Conservation (phyloP, 306 rosid genomes). For the Quercus aquifolioides region DNA sequence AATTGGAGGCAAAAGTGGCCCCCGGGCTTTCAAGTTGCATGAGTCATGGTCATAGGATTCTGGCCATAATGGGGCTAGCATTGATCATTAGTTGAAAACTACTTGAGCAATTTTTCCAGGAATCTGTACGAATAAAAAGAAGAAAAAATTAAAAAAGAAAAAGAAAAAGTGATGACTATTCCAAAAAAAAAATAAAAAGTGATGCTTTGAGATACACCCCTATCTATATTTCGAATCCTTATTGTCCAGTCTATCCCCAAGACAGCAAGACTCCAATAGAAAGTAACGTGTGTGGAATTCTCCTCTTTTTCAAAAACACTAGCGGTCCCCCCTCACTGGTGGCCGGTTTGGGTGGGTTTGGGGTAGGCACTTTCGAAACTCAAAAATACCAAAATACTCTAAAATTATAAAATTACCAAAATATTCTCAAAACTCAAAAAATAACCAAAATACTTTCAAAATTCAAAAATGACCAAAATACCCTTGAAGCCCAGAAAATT, state of each 20-base stretch:
- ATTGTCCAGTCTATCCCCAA: constrained; percentile 39
- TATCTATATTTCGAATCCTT: constrained; percentile 42
- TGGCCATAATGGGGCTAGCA: constrained; percentile 39
- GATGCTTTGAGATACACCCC: constrained; percentile 34
- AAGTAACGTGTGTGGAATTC: constrained; percentile 33
- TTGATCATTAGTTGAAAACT: constrained; percentile 59
- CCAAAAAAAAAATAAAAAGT: background rate
- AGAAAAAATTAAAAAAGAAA: no score
- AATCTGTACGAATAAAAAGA: constrained; percentile 24
- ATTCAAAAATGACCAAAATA: no score
- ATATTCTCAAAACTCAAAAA: no score
- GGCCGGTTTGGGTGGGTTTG: no score
- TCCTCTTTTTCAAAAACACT: background rate
- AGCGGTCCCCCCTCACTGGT: no score
- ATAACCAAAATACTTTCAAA: no score
- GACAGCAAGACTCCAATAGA: background rate
- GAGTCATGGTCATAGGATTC: constrained; percentile 33
- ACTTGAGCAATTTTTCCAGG: constrained; percentile 42
- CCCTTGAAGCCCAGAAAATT: no score
- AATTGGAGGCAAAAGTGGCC: background rate
- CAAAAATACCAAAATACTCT: no score
- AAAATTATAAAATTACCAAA: no score
- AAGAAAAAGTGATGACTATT: no score
- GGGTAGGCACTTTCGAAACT: no score
- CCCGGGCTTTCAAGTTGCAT: constrained; percentile 33